Conservation (phyloP, 2,329 filamentous ascomycete genomes). For the Aspergillus brunneoviolaceus region DNA sequence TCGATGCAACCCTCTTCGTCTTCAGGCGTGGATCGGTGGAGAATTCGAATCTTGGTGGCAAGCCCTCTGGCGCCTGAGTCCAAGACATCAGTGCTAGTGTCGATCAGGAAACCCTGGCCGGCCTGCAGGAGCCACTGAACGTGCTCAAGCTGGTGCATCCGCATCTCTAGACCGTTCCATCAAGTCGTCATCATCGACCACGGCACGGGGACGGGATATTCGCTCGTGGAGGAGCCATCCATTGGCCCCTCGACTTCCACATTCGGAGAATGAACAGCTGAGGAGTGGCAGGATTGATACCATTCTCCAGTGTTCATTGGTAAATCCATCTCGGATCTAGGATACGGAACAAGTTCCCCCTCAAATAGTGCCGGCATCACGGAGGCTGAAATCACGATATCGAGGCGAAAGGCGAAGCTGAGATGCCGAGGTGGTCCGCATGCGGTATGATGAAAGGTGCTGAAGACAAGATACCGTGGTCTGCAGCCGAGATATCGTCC, state of each 20-base stretch:
- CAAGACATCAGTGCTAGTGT: conserved; percentile 12
- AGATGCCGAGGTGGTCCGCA: conserved; percentile 12
- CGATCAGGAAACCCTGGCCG: conserved; percentile 15
- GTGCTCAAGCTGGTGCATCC: conserved; percentile 3
- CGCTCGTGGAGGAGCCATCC: conserved; percentile 5
- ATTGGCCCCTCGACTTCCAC: conserved; percentile 19
- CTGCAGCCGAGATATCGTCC: conserved; percentile 12
- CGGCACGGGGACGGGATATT: conserved; percentile 12
- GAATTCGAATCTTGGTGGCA: conserved; percentile 17
- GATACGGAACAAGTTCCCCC: conserved; percentile 10
- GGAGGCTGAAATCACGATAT: neutral
- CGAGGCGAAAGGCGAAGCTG: conserved; percentile 7
- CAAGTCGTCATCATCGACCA: conserved; percentile 12
- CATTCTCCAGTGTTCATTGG: conserved; percentile 19
- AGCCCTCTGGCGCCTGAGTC: conserved; percentile 16
- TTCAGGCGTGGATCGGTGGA: conserved; percentile 15
- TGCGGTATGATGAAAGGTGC: conserved; percentile 12
- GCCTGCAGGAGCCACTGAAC: conserved; percentile 15
- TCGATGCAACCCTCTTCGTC: conserved; percentile 8
- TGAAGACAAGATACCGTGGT: conserved; percentile 2
- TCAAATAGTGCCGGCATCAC: conserved; percentile 7
- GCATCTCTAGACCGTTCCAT: conserved; percentile 11
- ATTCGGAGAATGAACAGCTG: conserved; percentile 17
- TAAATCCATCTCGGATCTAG: conserved; percentile 12
- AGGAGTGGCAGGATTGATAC: conserved; percentile 14